Evolutionary conservation across 208 protist species (phyloP), one percentile per base, ranked within the genome.

Genomic region (Leishmania braziliensis): DNA sequence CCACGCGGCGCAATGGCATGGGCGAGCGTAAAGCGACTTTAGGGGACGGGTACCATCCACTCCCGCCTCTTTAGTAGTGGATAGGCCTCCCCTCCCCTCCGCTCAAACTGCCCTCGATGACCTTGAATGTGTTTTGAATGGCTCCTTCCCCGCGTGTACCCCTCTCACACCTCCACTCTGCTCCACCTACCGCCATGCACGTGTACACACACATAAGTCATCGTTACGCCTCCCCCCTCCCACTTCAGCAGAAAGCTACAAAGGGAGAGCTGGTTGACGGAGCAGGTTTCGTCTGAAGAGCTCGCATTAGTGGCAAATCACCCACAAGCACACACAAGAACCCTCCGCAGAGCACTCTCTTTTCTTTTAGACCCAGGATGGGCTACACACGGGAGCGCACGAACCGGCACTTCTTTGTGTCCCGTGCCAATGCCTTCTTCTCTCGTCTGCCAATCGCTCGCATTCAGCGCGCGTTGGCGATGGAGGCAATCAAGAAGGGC

Each of bases 391-490:
- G 91, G 53, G 92, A 97, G 88, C 90, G 94, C 62, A 97, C 94
- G 16, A 95, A 95, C 79, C 88, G 92, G 5, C 91, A 98, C 84
- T 98, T 98, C 78, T 98, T 96, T 62, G 90, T 96, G 73, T 80
- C 95, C 12, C 88, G 95, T 29, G 93, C 95, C 16, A 98, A 96
- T 78, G 95, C 93, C 66, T 98, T 98, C 83, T 98, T 98, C 81
- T 95, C 90, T 9, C 91, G 95, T 16, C 89, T 98, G 23, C 95
- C 95, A 9, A 95, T 98, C 58, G 80, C 89, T 26, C 91, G 93
- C 81, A 92, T 97, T 77, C 92, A 98, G 80, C 95, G 95, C 66
- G 87, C 95, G 23, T 84, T 95, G 76, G 92, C 95, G 26, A 92
- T 98, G 85, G 95, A 98, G 78, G 82, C 92, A 0, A 94, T 98